phyloP scores from a whole-genome alignment of 78 protist genomes.

The Dictyostelium citrinum region DNA sequence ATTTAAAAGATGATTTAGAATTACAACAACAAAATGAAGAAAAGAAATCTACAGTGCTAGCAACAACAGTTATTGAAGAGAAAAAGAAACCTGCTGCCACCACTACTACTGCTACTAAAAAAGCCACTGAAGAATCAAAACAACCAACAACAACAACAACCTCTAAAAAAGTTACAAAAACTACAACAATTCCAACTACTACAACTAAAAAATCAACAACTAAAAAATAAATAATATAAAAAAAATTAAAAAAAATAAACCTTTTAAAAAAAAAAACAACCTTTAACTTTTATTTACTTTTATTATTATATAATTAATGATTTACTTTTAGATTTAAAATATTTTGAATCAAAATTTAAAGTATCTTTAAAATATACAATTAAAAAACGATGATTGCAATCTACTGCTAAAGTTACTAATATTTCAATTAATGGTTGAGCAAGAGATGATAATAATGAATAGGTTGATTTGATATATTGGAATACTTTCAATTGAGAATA shows the following conservation, averaged over 20 bases:
- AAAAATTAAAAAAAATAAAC: neutral
- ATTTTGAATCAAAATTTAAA: neutral
- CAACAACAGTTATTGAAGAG: neutral
- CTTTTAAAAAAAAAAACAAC: neutral
- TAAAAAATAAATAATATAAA: neutral
- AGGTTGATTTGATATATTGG: neutral
- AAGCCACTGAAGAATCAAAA: neutral
- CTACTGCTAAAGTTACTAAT: neutral
- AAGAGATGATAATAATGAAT: neutral
- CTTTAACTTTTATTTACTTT: too few relatives aligned
- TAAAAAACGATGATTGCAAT: neutral
- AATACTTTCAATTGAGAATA: neutral
- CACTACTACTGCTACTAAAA: neutral
- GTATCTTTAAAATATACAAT: neutral
- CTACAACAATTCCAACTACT: neutral
- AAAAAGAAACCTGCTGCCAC: neutral
- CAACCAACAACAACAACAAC: neutral
- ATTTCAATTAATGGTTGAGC: neutral
- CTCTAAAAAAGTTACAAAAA: slow-evolving; percentile 5
- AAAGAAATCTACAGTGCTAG: neutral
- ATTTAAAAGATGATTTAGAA: slow-evolving; percentile 18
- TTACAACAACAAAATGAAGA: neutral
- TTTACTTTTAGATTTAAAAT: neutral
- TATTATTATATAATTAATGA: neutral
- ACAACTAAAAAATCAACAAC: neutral